Conservation (phyloP, 306 rosid genomes). For the Macrotyloma uniflorum region DNA sequence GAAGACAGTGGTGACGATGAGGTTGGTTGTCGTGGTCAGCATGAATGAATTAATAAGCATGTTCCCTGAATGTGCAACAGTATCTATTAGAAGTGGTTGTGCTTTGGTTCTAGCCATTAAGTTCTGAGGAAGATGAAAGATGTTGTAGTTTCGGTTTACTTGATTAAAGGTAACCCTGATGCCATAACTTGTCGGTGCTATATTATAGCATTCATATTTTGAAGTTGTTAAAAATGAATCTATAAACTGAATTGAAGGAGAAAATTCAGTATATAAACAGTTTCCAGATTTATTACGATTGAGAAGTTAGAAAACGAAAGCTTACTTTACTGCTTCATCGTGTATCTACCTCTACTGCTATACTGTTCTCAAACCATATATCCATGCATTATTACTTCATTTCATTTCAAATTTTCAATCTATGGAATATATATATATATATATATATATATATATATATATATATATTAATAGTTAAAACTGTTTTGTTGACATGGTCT, state of each 20-base stretch:
- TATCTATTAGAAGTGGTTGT: constrained; percentile 35
- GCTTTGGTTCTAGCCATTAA: constrained; percentile 38
- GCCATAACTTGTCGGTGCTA: neutral
- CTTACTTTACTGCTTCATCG: neutral
- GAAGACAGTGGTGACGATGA: neutral
- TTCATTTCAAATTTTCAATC: too few relatives aligned
- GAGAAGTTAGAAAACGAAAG: neutral
- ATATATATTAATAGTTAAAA: too few relatives aligned
- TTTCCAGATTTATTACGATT: neutral
- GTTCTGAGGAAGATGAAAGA: neutral
- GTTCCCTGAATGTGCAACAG: constrained; percentile 30
- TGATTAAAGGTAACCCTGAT: too few relatives aligned
- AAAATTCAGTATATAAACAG: neutral
- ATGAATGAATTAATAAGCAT: neutral
- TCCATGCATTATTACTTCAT: neutral
- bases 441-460: too few relatives aligned
- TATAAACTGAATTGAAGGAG: neutral
- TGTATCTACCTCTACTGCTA: neutral
- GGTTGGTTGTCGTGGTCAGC: neutral
- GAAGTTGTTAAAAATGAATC: neutral
- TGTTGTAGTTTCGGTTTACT: too few relatives aligned
- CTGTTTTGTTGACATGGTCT: too few relatives aligned
- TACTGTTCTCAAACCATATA: neutral
- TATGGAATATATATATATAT: too few relatives aligned
- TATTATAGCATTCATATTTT: neutral